phyloP scores from a whole-genome alignment of 495 filamentous ascomycete species.

The Parathielavia hyrcaniae region DNA sequence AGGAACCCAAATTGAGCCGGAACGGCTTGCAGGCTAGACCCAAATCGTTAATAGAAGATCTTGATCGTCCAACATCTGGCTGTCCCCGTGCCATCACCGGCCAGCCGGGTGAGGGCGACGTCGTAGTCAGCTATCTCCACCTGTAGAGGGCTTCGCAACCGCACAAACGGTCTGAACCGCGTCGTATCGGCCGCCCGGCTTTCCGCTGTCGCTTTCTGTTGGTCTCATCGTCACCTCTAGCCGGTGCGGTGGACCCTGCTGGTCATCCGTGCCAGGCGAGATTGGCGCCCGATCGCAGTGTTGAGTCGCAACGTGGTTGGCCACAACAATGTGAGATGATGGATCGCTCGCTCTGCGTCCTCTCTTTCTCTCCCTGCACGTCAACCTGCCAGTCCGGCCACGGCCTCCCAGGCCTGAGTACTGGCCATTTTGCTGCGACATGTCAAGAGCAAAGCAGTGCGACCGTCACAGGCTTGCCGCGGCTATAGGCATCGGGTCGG shows the following conservation, averaged over 20 bases:
- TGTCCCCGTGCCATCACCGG: background rate
- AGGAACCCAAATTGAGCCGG: conserved; percentile 8
- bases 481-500: conserved; percentile 14
- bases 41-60: background rate
- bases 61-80: background rate
- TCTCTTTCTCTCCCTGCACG: background rate
- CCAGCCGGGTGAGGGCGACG: background rate
- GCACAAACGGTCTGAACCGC: background rate
- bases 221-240: background rate
- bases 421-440: background rate
- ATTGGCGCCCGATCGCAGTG: conserved; percentile 4
- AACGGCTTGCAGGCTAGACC: background rate
- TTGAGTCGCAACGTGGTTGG: background rate
- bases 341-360: background rate
- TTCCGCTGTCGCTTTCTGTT: background rate
- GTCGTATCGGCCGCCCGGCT: background rate
- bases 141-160: background rate
- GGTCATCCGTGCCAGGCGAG: background rate
- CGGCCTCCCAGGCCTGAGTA: background rate
- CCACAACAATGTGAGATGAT: background rate
- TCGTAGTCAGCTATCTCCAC: background rate
- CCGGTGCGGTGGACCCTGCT: background rate
- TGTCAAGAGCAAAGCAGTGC: conserved; percentile 12
- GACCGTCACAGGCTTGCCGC: conserved; percentile 13
- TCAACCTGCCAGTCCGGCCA: conserved; percentile 4